Base-by-base conservation (phyloP, 106 monocot species). In the Allium fistulosum region DNA sequence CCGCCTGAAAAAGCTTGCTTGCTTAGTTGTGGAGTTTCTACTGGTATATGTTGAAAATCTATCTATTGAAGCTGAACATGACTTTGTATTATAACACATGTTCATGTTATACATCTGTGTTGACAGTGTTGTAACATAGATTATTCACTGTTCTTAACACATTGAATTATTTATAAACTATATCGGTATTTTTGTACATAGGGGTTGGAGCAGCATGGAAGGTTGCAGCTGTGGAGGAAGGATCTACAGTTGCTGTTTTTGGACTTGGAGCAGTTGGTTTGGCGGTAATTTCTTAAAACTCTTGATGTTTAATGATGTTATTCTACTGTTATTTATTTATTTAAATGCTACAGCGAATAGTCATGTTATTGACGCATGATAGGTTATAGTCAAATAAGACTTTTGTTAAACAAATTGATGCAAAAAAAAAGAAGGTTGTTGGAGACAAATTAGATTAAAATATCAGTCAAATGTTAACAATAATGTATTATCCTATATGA, bases 151-250 rank as follows among this genome's bases (percentile, higher is more conserved):
- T 37, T 37, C 37, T 37, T 37, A 5, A 37, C 5, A 37, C 37
- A 37, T 37, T 37, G 37, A 37, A 37, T 37, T 37, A 37, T 5
- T 37, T 37, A 37, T 37, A 37, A 37, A 37, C 37, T 37, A 37
- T 37, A 37, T 37, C 2, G 2, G 37, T 37, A 37, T 37, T 37
- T 2, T 37, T 37, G 37, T 37, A 26, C 4, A 4, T 60, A 94
- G 97, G 97, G 2, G 51, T 99, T 7, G 92, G 97, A 7, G 89
- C 97, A 15, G 87, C 87, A 4, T 85, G 84, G 88, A 99, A 92
- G 79, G 73, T 87, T 37, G 97, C 89, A 1, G 76, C 11, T 0
- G 91, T 96, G 51, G 83, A 84, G 79, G 26, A 65, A 4, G 86
- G 88, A 8, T 91, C 95, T 7, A 76, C 81, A 1, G 95, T 96